These are phyloP conservation scores for Emydomyces testavorans DNA, from an alignment of 2,329 filamentous ascomycete species.

Conservation along the genomic window DNA sequence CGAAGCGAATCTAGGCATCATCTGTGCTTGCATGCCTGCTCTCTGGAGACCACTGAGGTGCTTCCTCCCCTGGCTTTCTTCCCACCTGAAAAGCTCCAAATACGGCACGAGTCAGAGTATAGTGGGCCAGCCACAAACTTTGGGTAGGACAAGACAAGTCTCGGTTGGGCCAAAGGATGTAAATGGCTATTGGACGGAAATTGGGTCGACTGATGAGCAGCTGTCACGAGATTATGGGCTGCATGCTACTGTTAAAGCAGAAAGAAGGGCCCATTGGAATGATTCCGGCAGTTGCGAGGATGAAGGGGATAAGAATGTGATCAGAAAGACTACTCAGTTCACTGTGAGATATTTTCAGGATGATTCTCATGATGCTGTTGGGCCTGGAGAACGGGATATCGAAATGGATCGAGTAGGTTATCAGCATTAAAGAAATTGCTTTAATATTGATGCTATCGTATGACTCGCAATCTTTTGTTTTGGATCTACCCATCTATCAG, in stretches of 20 bases:
- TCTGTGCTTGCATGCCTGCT: slow-evolving; percentile 32
- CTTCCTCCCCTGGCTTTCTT: slow-evolving; percentile 17
- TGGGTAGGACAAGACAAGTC: not conserved
- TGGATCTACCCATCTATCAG: no score
- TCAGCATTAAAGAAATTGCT: not conserved
- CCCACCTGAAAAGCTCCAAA: slow-evolving; percentile 1
- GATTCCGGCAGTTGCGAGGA: not conserved
- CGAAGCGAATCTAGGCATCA: slow-evolving; percentile 28
- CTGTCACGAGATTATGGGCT: slow-evolving; percentile 1
- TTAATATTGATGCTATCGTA: no score
- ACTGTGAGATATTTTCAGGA: slow-evolving; percentile 5
- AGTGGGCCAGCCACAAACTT: not conserved
- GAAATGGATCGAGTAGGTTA: slow-evolving; percentile 5
- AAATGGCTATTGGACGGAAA: slow-evolving; percentile 7
- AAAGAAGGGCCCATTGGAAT: not conserved
- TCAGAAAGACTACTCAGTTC: slow-evolving; percentile 8
- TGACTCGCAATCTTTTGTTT: no score
- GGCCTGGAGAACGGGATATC: not conserved
- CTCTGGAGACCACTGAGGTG: slow-evolving; percentile 21
- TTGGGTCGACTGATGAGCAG: slow-evolving; percentile 8
- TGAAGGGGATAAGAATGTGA: not conserved
- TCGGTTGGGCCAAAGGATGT: not conserved
- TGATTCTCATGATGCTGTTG: not conserved
- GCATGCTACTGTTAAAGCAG: not conserved
- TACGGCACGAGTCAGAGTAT: slow-evolving; percentile 1